Conservation (phyloP, 2,329 filamentous ascomycete genomes). For the Calcarisporium arbuscula region DNA sequence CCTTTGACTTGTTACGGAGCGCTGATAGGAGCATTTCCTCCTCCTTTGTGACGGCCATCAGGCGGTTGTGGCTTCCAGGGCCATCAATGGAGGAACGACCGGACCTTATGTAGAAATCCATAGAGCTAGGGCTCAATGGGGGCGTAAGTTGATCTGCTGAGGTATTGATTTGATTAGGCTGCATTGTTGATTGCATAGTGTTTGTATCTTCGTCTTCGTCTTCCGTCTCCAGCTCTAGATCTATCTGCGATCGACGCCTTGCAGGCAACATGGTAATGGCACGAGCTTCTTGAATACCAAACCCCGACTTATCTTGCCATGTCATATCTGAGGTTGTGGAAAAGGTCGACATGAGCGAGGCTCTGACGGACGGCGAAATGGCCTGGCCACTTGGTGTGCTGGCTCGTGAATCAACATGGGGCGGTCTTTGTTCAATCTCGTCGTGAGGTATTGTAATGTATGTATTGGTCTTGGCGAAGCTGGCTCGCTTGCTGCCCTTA, state of each 20-base stretch:
- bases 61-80: conserved; percentile 27
- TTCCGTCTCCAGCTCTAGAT: conserved; percentile 15
- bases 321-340: conserved; percentile 28
- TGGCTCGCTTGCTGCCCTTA: conserved; percentile 33
- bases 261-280: conserved; percentile 30
- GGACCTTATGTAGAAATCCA: conserved; percentile 41
- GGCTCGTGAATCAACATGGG: conserved; percentile 14
- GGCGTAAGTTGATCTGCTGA: conserved; percentile 39
- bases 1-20: conserved; percentile 48
- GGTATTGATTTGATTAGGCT: conserved; percentile 16
- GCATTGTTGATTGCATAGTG: neutral
- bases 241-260: conserved; percentile 14
- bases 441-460: conserved; percentile 34
- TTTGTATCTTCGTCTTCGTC: neutral
- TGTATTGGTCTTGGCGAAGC: conserved; percentile 33
- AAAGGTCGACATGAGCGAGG: conserved; percentile 31
- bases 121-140: conserved; percentile 45
- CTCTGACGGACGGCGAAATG: conserved; percentile 16
- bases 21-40: conserved; percentile 54
- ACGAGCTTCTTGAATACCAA: conserved; percentile 32
- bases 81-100: conserved; percentile 29
- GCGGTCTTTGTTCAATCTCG: conserved; percentile 8
- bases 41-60: conserved; percentile 53
- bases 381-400: conserved; percentile 17
- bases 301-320: conserved; percentile 23